Percentiles rank a stretch among this genome's conserved stretches.
Conservation (phyloP, 257 asterid genomes). For the Solanum phureja region DNA sequence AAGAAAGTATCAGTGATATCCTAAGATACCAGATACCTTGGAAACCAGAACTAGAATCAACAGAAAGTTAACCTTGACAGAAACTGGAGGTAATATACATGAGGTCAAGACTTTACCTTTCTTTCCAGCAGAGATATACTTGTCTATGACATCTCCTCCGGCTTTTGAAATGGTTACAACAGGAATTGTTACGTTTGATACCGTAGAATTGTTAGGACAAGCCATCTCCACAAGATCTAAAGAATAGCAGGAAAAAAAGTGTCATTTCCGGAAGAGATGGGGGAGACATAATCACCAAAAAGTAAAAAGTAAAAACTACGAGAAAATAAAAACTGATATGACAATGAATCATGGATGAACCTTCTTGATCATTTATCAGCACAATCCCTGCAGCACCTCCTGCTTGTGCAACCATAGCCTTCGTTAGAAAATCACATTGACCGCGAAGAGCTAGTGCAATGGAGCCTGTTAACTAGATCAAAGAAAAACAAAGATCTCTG, state of each 20-base stretch:
- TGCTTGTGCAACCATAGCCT: conserved; percentile 78
- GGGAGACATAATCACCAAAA: neutral
- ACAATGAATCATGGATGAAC: conserved; percentile 15
- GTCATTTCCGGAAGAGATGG: conserved; percentile 5
- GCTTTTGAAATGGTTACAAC: conserved; percentile 70
- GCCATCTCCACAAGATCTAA: conserved; percentile 80
- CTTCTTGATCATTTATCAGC: conserved; percentile 76
- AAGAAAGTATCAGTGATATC: neutral
- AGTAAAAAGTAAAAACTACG: neutral
- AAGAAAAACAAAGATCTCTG: conserved; percentile 10
- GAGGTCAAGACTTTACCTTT: conserved; percentile 35
- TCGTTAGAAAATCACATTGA: conserved; percentile 70
- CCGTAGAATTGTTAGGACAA: conserved; percentile 50
- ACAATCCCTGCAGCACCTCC: conserved; percentile 80
- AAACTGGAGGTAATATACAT: neutral
- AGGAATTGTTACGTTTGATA: conserved; percentile 49
- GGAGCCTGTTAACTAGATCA: conserved; percentile 59
- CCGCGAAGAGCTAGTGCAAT: conserved; percentile 77
- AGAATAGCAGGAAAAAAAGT: conserved; percentile 16
- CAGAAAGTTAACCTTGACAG: neutral
- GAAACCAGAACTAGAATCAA: neutral
- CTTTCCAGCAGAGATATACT: conserved; percentile 43
- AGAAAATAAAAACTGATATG: neutral
- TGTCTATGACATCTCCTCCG: conserved; percentile 65
- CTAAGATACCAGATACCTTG: neutral